A percentile compares a stretch with the other conserved stretches of the same genome.
Evolutionary conservation across 148 eudicot species (phyloP).

Genomic region (Chenopodium berlandieri): DNA sequence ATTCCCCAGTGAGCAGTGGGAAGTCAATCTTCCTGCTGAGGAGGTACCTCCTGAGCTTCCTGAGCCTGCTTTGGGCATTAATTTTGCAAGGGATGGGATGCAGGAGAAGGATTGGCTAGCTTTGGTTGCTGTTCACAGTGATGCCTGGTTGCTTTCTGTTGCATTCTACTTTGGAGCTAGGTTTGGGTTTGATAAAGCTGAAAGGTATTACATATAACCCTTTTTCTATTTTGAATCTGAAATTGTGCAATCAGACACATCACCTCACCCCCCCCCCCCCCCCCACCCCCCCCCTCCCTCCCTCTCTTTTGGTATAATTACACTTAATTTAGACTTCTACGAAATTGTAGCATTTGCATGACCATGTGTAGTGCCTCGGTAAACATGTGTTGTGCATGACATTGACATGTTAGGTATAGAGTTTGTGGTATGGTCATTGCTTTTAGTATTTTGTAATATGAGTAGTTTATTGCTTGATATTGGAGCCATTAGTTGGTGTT

Average conservation of each 20-base stretch:
- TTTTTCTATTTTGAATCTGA: background rate
- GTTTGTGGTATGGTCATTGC: background rate
- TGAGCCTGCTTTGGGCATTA: slow-evolving; percentile 91
- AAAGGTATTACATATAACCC: slow-evolving; percentile 46
- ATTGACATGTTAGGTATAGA: background rate
- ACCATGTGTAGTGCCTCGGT: background rate
- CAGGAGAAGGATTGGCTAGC: slow-evolving; percentile 87
- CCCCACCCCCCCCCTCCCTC: too few species aligned
- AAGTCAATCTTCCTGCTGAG: slow-evolving; percentile 89
- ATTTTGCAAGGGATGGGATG: slow-evolving; percentile 95
- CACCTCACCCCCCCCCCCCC: too few species aligned
- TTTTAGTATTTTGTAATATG: background rate
- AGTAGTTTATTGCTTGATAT: background rate
- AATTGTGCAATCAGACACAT: too few species aligned
- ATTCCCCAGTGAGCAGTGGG: slow-evolving; percentile 84
- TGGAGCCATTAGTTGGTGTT: slow-evolving; percentile 1
- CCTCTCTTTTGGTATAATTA: background rate
- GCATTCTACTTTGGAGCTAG: slow-evolving; percentile 91
- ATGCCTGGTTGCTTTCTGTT: slow-evolving; percentile 88
- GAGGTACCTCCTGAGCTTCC: slow-evolving; percentile 96
- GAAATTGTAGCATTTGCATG: background rate
- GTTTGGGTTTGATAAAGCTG: slow-evolving; percentile 84
- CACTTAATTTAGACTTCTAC: background rate
- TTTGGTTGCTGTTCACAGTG: slow-evolving; percentile 87
- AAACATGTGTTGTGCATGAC: background rate